Base-by-base conservation (phyloP, 495 filamentous ascomycete genomes). In the Aspergillus carlsbadensis region DNA sequence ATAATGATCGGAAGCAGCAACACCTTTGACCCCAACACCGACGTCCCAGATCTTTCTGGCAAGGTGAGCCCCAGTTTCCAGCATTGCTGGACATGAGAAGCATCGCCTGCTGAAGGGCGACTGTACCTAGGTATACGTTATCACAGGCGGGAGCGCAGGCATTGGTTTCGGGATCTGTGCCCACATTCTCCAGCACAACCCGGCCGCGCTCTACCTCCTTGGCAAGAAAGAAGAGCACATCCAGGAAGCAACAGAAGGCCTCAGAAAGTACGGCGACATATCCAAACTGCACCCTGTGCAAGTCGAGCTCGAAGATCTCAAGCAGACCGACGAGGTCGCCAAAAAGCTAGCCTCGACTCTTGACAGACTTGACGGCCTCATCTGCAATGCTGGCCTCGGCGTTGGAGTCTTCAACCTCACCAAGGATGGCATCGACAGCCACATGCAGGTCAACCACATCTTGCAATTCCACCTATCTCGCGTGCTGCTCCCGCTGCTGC, bases 151-250 rank as follows among this genome's bases (percentile, higher is more conserved):
- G 2, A 43, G 41, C 41, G 41, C 41, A 1, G 41, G 41, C 5
- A 43, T 43, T 22, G 41, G 41, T 1, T 43, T 43, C 41, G 41
- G 41, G 4, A 43, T 43, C 41, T 43, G 41, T 18, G 41, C 41
- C 11, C 41, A 43, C 41, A 22, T 43, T 18, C 41, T 43, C 11
- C 41, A 43, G 18, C 41, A 43, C 41, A 43, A 22, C 20, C 41
- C 41, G 11, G 6, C 2, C 2, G 41, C 41, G 6, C 20, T 43
- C 7, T 43, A 43, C 20, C 41, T 43, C 11, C 41, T 43, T 18
- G 41, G 41, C 20, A 43, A 43, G 18, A 43, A 43, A 13, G 41
- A 43, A 24, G 41, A 43, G 41, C 41, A 43, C 41, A 43, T 43
- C 41, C 18, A 22, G 6, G 41, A 43, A 43, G 41, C 41, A 2